Percentiles rank a stretch among this genome's conserved stretches.
These are phyloP conservation scores for Tolypocladium amazonense DNA, from an alignment of 2,329 filamentous ascomycete species.

Conservation along the genomic window DNA sequence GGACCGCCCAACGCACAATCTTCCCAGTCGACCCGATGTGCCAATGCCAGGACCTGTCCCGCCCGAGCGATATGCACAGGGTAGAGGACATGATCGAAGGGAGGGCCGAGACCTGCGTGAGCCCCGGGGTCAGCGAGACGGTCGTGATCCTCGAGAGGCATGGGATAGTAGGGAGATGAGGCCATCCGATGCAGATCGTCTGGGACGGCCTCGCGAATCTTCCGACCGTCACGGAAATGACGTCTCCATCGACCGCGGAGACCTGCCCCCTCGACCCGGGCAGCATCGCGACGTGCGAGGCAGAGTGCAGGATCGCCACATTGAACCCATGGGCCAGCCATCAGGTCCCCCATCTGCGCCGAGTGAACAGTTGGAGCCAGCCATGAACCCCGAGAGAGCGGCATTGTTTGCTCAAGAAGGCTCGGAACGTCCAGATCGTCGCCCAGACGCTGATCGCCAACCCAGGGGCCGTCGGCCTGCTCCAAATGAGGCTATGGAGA, in stretches of 20 bases:
- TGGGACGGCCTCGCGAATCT: slow-evolving; percentile 30
- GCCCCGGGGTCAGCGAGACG: slow-evolving; percentile 15
- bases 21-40: slow-evolving; percentile 50
- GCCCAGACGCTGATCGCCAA: slow-evolving; percentile 17
- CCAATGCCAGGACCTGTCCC: slow-evolving; percentile 38
- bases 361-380: slow-evolving; percentile 27
- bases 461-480: slow-evolving; percentile 16
- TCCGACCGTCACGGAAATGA: slow-evolving; percentile 33
- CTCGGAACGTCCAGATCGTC: slow-evolving; percentile 13
- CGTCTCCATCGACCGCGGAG: slow-evolving; percentile 14
- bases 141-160: slow-evolving; percentile 16
- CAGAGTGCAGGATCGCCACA: slow-evolving; percentile 16
- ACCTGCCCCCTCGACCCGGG: slow-evolving; percentile 24
- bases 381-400: slow-evolving; percentile 45
- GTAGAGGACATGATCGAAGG: slow-evolving; percentile 28
- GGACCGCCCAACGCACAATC: slow-evolving; percentile 22
- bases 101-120: slow-evolving; percentile 22
- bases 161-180: slow-evolving; percentile 28
- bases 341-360: slow-evolving; percentile 13
- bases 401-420: slow-evolving; percentile 32
- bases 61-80: slow-evolving; percentile 33
- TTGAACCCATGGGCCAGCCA: slow-evolving; percentile 17
- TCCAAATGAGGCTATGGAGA: slow-evolving; percentile 18
- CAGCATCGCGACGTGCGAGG: slow-evolving; percentile 22
- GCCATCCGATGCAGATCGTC: slow-evolving; percentile 28